Evolutionary conservation across 2,329 filamentous ascomycete species (phyloP), one percentile per base, ranked within the genome.

Genomic region (Pseudopithomyces chartarum): DNA sequence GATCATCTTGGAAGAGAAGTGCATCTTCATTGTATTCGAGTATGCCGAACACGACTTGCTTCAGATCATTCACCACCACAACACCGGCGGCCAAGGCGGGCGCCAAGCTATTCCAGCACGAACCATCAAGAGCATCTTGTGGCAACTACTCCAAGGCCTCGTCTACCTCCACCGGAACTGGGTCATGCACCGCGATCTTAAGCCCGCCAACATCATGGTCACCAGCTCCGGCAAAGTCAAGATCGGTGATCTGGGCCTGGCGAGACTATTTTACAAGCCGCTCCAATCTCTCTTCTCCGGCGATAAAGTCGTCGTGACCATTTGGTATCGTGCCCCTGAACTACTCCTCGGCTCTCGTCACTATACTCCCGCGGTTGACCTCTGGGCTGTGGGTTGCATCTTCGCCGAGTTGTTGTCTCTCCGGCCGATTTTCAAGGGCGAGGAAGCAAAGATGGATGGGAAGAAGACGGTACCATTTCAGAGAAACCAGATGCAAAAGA

Each of bases 21-120:
- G 93, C 79, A 98, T 99, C 74, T 99, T 93, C 78, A 99, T 99
- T 90, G 93, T 99, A 1, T 98, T 99, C 67, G 95, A 98, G 76
- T 99, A 97, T 75, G 95, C 95, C 64, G 95, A 99, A 77, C 95
- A 99, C 76, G 95, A 99, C 76, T 80, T 99, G 36, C 82, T 99
- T 4, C 95, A 99, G 76, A 98, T 99, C 73, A 97, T 99, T 65
- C 95, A 99, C 74, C 93, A 98, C 73, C 95, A 99, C 77, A 96
- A 91, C 15, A 48, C 45, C 7, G 45, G 45, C 11, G 45, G 32
- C 1, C 90, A 97, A 74, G 90, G 93, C 56, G 88, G 92, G 26
- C 85, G 93, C 23, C 91, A 95, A 65, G 89, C 91, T 6, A 97
- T 99, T 56, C 92, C 94, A 1, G 90, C 94, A 0, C 82, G 87